These are phyloP conservation scores for Eimeria necatrix DNA, from an alignment of 169 alveolate species.

Conservation along the genomic window DNA sequence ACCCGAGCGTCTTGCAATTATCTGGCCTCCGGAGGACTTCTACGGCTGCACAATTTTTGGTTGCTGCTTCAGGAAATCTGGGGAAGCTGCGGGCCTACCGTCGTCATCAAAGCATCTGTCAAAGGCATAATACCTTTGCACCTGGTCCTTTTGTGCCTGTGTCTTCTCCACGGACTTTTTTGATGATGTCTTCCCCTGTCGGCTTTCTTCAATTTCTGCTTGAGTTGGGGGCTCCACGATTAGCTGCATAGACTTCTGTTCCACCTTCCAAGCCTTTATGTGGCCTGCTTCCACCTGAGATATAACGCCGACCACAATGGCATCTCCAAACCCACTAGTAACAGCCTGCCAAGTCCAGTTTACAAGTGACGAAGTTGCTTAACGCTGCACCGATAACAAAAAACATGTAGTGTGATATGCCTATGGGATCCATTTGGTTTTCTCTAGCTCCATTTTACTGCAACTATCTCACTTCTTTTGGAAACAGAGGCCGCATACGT, in stretches of 20 bases:
- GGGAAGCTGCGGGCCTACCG: conserved; percentile 79
- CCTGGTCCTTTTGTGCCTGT: conserved; percentile 87
- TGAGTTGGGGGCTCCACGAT: conserved; percentile 87
- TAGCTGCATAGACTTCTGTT: conserved; percentile 84
- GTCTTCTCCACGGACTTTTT: conserved; percentile 85
- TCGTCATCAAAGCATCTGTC: conserved; percentile 88
- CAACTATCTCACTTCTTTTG: conserved; percentile 84
- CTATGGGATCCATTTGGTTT: not conserved
- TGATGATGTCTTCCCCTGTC: conserved; percentile 82
- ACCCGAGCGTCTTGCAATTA: no score
- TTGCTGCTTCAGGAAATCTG: not conserved
- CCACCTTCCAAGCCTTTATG: conserved; percentile 88
- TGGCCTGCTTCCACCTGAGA: conserved; percentile 86
- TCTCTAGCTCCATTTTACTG: not conserved
- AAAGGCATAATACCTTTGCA: conserved; percentile 86
- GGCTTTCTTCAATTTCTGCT: conserved; percentile 85
- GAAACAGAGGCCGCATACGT: conserved; percentile 88
- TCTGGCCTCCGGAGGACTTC: no score
- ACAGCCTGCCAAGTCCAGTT: not conserved
- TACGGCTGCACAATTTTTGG: no score
- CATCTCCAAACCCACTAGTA: not conserved
- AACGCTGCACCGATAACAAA: not conserved
- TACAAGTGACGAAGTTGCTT: not conserved
- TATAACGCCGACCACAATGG: not conserved
- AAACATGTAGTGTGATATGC: not conserved